Base-by-base conservation (phyloP, 495 filamentous ascomycete genomes). In the Xylaria grammica region DNA sequence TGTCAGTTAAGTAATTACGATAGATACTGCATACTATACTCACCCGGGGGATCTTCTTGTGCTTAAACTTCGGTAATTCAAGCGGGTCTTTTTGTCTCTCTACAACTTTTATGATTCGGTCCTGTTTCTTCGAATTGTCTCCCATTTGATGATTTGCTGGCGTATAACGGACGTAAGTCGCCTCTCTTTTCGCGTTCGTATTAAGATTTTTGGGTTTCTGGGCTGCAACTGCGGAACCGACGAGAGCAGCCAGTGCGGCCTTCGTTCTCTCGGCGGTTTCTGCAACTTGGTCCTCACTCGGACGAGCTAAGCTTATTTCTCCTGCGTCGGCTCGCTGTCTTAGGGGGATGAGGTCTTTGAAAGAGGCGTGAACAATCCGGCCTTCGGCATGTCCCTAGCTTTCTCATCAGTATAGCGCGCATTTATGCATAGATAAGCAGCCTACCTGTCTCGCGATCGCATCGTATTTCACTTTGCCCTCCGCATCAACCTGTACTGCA, bases 81-180 rank as follows among this genome's bases (percentile, higher is more conserved):
- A 99, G 95, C 0, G 95, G 95, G 81, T 99, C 95, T 65, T 89
- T 86, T 78, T 97, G 95, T 40, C 92, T 82, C 73, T 97, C 92
- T 46, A 97, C 91, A 72, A 99, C 98, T 81, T 98, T 98, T 86
- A 99, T 94, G 66, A 99, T 97, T 13, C 96, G 89, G 69, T 97
- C 93, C 69, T 94, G 94, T 78, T 95, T 95, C 72, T 86, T 87
- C 9, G 84, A 85, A 44, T 84, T 92, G 76, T 97, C 92, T 7
- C 95, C 95, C 92, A 99, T 97, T 82, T 99, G 95, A 68, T 99
- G 95, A 68, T 94, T 93, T 5, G 92, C 92, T 1, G 95, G 95
- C 27, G 94, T 97, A 72, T 98, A 99, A 26, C 92, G 86, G 42
- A 99, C 96, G 74, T 91, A 99, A 4, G 95, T 97, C 2, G 95